phyloP scores from a whole-genome alignment of 306 rosid genomes.

The Acmispon strigosus region DNA sequence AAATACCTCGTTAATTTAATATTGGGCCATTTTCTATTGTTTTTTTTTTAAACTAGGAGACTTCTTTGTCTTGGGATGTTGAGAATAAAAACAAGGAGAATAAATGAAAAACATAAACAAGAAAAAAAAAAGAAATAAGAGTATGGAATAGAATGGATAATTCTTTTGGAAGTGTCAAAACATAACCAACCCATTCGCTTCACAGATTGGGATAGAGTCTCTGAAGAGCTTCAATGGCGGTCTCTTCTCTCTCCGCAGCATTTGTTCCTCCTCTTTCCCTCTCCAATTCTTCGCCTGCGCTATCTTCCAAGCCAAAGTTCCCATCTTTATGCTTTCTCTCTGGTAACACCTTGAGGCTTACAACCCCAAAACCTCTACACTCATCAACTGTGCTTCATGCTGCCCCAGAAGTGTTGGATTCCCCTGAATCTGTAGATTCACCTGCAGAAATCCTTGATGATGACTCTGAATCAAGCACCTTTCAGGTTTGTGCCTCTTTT shows the following conservation, averaged over 20 bases:
- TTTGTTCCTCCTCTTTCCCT: constrained; percentile 44
- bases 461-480: constrained; percentile 22
- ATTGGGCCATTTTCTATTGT: no score
- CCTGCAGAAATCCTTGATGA: constrained; percentile 37
- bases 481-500: constrained; percentile 36
- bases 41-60: no score
- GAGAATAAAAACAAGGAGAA: no score
- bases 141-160: constrained; percentile 31
- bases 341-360: constrained; percentile 28
- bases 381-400: constrained; percentile 48
- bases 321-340: constrained; percentile 25
- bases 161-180: background rate
- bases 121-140: background rate
- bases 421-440: constrained; percentile 33
- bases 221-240: constrained; percentile 49
- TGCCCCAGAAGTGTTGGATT: constrained; percentile 63
- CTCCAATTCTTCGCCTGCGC: constrained; percentile 36
- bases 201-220: background rate
- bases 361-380: constrained; percentile 32
- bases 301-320: constrained; percentile 31
- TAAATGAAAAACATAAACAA: background rate
- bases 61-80: no score
- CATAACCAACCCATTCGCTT: background rate
- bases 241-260: constrained; percentile 60
- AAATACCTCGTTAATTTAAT: no score